Base-by-base conservation (phyloP, 2,329 filamentous ascomycete genomes). In the Botrytis sinoallii region DNA sequence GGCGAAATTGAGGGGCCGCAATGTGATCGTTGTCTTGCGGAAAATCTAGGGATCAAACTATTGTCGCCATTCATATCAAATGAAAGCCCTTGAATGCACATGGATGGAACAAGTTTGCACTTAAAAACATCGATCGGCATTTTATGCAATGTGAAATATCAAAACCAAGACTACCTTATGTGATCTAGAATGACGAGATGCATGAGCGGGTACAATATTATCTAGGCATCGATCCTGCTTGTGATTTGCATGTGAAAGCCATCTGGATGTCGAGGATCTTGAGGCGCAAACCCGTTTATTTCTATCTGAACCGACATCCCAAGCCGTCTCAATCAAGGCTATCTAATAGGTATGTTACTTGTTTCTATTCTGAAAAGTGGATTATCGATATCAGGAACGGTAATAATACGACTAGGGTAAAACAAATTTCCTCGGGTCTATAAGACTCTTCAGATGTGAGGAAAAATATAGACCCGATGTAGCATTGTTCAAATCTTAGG, bases 1-100 rank as follows among this genome's bases (percentile, higher is more conserved):
- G 29, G 44, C 44, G 22, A n/a, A 52, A 52, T 67, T 67, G 64
- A 38, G 64, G 64, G 22, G n/a, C 65, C 65, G 35, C 65, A 55
- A n/a, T 40, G 25, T 40, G 46, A 22, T 68, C 35, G 32, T 40
- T 55, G 46, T 40, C 46, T n/a, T 55, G 22, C 25, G 18, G 35
- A 40, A 29, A 14, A 48, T 55, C 9, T 35, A 67, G 38, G 32
- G 22, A 16, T n/a, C 35, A 25, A 55, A 48, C 52, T 40, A 4
- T 7, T 9, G 38, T 29, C 46, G 18, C 46, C 25, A 40, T 68
- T 22, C n/a, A 40, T 52, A 67, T 52, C 32, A 18, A 52, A 55
- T 35, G 18, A 40, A 55, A 68, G 16, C 25, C 12, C 5, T 29
- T 3, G 46, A 55, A 40, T 46, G n/a, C 22, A 38, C 46, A 18